Base-by-base conservation (phyloP, 345 rosid species). In the Sisymbrium irio region DNA sequence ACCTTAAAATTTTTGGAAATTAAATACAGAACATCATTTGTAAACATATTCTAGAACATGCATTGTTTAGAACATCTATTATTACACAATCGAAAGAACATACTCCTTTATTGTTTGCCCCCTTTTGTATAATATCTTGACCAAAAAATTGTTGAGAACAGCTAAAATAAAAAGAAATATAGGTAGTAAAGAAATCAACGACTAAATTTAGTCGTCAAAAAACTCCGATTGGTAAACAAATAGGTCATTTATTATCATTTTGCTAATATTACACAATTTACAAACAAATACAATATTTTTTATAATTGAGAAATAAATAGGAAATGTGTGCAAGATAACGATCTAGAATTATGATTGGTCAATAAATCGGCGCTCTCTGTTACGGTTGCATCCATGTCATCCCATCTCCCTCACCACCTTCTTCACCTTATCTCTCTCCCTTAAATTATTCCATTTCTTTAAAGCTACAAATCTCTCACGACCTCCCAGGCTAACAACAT, bases 351-450 rank as follows among this genome's bases (percentile, higher is more conserved):
- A 0, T 76, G 70, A 76, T 76, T 76, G 79, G 79, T 35, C 47
- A 27, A 76, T 76, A 69, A 62, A 53, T 42, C 75, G 79, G 79
- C 79, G 75, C 65, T 25, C 75, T 69, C 12, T 76, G 70, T 17
- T 69, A 55, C 44, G 53, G 71, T 62, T 76, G 51, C 11, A 53
- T 68, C 79, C 74, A 69, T 45, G 75, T 76, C 79, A 76, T 76
- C 74, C 49, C 67, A 47, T 74, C 78, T 74, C 55, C 63, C 10
- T 18, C 33, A 22, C 44, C 42, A 9, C 61, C 17, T 13, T 47
- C 51, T 57, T 11, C 10, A 42, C 44, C 71, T 73, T 73, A 45
- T 73, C 77, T 57, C 62, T 37, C 65, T 25, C 67, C 55, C 39
- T 10, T 39, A 12, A 27, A 39, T 60, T 39, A 22, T 37, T 40